A percentile compares a stretch with the other conserved stretches of the same genome.
Conservation (phyloP, 371 early-diverging fungal genomes). For the Mucor mucedo region DNA sequence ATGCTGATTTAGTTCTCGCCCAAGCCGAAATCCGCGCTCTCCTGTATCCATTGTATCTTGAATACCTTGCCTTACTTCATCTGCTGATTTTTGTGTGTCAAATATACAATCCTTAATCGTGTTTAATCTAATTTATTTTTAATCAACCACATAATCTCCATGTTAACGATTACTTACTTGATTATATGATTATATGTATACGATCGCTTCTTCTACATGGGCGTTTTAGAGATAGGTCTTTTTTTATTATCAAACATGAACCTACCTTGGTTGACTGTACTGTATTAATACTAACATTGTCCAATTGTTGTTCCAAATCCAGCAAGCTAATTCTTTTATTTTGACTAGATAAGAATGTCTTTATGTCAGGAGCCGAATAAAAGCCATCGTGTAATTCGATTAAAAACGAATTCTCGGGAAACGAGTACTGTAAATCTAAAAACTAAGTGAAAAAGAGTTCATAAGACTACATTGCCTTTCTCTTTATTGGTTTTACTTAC, state of each 20-base stretch:
- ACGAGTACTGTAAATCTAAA: slow-evolving; percentile 39
- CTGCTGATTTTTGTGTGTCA: slow-evolving; percentile 58
- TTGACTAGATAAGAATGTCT: slow-evolving; percentile 23
- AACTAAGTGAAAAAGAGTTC: background rate
- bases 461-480: background rate
- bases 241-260: background rate
- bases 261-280: slow-evolving; percentile 28
- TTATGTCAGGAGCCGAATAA: slow-evolving; percentile 56
- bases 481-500: slow-evolving; percentile 23
- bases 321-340: slow-evolving; percentile 35
- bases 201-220: slow-evolving; percentile 45
- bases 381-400: slow-evolving; percentile 62
- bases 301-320: slow-evolving; percentile 17
- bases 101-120: slow-evolving; percentile 61
- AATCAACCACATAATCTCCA: background rate
- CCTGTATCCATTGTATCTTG: slow-evolving; percentile 45
- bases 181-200: slow-evolving; percentile 60
- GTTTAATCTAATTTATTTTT: slow-evolving; percentile 36
- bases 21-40: slow-evolving; percentile 48
- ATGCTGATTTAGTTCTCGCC: slow-evolving; percentile 34
- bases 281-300: slow-evolving; percentile 28
- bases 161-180: slow-evolving; percentile 28
- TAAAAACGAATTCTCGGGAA: slow-evolving; percentile 61
- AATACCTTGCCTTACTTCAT: slow-evolving; percentile 53
- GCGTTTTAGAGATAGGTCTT: background rate